phyloP scores from a whole-genome alignment of 2,329 filamentous ascomycete genomes.

The Neonectria ditissima region DNA sequence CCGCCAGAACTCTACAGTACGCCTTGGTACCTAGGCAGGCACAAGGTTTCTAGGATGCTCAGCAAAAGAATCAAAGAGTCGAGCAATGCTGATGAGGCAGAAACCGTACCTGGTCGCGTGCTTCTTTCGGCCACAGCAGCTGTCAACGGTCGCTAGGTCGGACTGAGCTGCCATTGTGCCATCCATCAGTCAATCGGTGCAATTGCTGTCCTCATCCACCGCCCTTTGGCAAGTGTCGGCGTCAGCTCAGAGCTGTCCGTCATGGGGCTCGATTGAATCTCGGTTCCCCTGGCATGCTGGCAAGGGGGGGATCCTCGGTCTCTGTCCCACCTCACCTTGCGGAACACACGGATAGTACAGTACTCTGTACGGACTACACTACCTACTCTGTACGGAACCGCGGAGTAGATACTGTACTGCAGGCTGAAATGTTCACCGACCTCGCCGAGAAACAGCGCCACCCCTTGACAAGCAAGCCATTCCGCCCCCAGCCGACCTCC shows the following conservation, averaged over 20 bases:
- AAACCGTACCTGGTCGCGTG: background rate
- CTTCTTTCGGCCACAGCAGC: slow-evolving; percentile 1
- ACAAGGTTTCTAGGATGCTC: no score
- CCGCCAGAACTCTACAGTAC: slow-evolving; percentile 35
- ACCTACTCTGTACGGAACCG: background rate
- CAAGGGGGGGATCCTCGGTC: slow-evolving; percentile 9
- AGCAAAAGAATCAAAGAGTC: background rate
- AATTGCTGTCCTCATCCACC: slow-evolving; percentile 23
- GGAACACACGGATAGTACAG: background rate
- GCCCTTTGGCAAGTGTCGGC: slow-evolving; percentile 9
- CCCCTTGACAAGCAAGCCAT: background rate
- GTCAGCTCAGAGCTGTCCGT: slow-evolving; percentile 21
- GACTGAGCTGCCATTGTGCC: slow-evolving; percentile 10
- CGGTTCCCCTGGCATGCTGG: slow-evolving; percentile 24
- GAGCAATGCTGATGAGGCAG: background rate
- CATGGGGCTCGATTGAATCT: slow-evolving; percentile 34
- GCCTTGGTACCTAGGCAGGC: background rate
- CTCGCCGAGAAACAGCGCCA: slow-evolving; percentile 5
- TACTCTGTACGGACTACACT: background rate
- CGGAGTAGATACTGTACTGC: background rate
- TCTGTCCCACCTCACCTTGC: slow-evolving; percentile 9
- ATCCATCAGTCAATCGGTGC: slow-evolving; percentile 14
- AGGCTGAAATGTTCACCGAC: slow-evolving; percentile 5
- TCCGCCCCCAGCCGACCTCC: background rate
- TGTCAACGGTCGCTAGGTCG: slow-evolving; percentile 3